Evolutionary conservation across 768 basidiomycete species (phyloP).

Genomic region (Rhizopogon sp.): DNA sequence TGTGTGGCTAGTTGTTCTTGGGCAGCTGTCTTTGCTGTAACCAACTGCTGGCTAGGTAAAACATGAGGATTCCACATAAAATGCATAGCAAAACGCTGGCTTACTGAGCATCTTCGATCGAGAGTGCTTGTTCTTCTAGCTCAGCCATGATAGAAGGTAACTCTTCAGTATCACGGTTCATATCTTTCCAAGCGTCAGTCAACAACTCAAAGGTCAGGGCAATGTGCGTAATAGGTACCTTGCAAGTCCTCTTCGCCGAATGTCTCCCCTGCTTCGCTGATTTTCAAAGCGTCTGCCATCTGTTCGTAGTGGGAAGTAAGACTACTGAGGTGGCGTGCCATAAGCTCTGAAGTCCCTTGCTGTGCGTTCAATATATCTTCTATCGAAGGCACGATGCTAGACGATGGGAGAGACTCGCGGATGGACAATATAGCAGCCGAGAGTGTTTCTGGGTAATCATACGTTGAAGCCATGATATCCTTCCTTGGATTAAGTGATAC

Average conservation of each 20-base stretch:
- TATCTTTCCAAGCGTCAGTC: slow-evolving; percentile 39
- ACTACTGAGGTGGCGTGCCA: slow-evolving; percentile 72
- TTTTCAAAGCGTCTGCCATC: slow-evolving; percentile 64
- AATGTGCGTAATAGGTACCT: slow-evolving; percentile 31
- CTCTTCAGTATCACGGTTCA: slow-evolving; percentile 79
- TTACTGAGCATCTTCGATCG: slow-evolving; percentile 56
- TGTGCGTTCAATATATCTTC: slow-evolving; percentile 41
- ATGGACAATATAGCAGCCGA: slow-evolving; percentile 51
- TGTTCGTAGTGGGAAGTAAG: slow-evolving; percentile 72
- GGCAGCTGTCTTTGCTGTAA: slow-evolving; percentile 35
- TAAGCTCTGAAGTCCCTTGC: slow-evolving; percentile 51
- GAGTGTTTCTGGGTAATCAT: slow-evolving; percentile 65
- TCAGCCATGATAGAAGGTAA: slow-evolving; percentile 71
- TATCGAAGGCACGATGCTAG: slow-evolving; percentile 34
- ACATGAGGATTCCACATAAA: slow-evolving; percentile 4
- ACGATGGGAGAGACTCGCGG: slow-evolving; percentile 42
- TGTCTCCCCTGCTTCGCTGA: slow-evolving; percentile 62
- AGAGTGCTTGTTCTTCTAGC: slow-evolving; percentile 51
- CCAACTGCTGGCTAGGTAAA: slow-evolving; percentile 44
- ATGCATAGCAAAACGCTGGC: not conserved
- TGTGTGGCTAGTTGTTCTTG: slow-evolving; percentile 49
- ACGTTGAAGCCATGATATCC: slow-evolving; percentile 59
- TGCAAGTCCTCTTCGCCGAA: slow-evolving; percentile 68
- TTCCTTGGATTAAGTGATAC: slow-evolving; percentile 17
- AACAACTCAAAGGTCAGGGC: not conserved